A percentile compares a stretch with the other conserved stretches of the same genome.
These are phyloP conservation scores for Salvia hispanica DNA, from an alignment of 257 asterid species.

Conservation along the genomic window DNA sequence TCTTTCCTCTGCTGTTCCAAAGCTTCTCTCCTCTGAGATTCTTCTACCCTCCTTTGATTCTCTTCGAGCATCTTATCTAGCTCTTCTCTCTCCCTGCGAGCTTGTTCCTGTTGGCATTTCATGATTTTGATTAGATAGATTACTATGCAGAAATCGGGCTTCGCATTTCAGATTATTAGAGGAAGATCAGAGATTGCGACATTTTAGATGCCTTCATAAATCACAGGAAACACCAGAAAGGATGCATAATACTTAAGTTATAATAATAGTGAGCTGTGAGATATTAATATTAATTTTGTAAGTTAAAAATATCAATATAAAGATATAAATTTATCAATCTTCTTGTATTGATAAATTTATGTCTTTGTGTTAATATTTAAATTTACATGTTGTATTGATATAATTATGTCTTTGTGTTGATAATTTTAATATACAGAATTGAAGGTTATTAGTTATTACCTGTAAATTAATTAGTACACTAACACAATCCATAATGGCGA, in stretches of 20 bases:
- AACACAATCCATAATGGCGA: no score
- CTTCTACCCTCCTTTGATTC: slow-evolving; percentile 88
- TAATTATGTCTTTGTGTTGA: no score
- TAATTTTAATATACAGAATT: no score
- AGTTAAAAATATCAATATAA: no score
- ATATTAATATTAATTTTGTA: no score
- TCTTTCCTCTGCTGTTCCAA: slow-evolving; percentile 75
- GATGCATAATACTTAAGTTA: not conserved
- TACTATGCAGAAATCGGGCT: not conserved
- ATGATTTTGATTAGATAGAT: not conserved
- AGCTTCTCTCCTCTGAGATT: slow-evolving; percentile 86
- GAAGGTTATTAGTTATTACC: no score
- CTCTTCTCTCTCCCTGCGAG: slow-evolving; percentile 89
- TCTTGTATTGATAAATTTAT: no score
- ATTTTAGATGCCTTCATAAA: slow-evolving; percentile 17
- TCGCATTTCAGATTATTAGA: not conserved
- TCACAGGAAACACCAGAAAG: slow-evolving; percentile 4
- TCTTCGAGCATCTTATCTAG: slow-evolving; percentile 95
- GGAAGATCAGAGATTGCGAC: not conserved
- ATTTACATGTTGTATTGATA: no score
- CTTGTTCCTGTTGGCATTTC: slow-evolving; percentile 64
- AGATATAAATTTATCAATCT: no score
- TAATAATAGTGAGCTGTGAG: no score
- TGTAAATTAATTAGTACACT: no score
- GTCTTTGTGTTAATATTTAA: no score